Conservation (phyloP, 2,329 filamentous ascomycete genomes). For the Nemania sp. region DNA sequence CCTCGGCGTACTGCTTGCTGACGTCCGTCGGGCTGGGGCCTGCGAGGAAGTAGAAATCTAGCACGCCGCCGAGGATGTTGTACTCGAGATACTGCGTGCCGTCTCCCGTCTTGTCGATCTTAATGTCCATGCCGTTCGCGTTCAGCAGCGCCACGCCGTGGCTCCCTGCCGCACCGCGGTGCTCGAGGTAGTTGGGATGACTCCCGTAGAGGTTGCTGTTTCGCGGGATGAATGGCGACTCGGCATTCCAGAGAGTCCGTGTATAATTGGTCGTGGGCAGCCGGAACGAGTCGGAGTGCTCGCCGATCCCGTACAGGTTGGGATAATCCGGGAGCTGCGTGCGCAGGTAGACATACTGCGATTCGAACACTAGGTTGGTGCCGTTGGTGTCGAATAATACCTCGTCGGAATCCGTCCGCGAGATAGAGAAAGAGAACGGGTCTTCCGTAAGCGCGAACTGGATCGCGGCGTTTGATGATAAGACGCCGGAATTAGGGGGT, state of each 20-base stretch:
- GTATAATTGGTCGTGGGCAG: constrained; percentile 61
- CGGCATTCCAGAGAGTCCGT: constrained; percentile 63
- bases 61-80: constrained; percentile 65
- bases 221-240: constrained; percentile 50
- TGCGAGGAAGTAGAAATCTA: constrained; percentile 62
- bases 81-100: constrained; percentile 68
- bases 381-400: constrained; percentile 61
- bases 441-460: constrained; percentile 47
- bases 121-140: constrained; percentile 67
- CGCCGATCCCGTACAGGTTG: constrained; percentile 65
- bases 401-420: constrained; percentile 44
- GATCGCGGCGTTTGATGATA: constrained; percentile 41
- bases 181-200: constrained; percentile 67
- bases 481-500: constrained; percentile 23
- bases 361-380: constrained; percentile 39
- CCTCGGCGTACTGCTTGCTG: constrained; percentile 51
- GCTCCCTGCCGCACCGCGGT: constrained; percentile 52
- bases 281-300: constrained; percentile 62
- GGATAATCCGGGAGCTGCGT: constrained; percentile 60
- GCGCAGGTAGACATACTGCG: constrained; percentile 58
- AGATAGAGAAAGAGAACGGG: constrained; percentile 71
- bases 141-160: constrained; percentile 65
- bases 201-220: constrained; percentile 63
- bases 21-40: constrained; percentile 53
- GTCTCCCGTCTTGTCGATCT: constrained; percentile 38